These are phyloP conservation scores for Gynostemma pentaphyllum DNA, from an alignment of 306 rosid species.

Conservation along the genomic window DNA sequence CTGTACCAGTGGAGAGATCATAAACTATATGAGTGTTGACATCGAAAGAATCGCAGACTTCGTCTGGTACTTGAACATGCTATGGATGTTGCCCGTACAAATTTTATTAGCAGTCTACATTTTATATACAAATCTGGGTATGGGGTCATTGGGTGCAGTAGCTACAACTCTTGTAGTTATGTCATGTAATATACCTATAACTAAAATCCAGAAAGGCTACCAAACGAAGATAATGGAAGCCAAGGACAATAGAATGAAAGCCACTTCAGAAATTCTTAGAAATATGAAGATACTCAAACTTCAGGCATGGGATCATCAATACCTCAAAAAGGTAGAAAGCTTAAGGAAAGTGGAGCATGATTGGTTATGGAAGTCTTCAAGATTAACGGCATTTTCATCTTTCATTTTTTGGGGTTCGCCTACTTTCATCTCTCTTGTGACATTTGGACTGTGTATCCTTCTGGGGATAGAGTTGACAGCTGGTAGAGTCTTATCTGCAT, in stretches of 20 bases:
- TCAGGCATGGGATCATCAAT: slow-evolving; percentile 84
- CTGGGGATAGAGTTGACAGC: slow-evolving; percentile 88
- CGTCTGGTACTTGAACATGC: slow-evolving; percentile 57
- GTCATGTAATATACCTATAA: slow-evolving; percentile 66
- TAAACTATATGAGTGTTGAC: slow-evolving; percentile 95
- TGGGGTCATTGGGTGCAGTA: slow-evolving; percentile 64
- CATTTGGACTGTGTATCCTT: slow-evolving; percentile 60
- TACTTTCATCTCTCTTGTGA: slow-evolving; percentile 66
- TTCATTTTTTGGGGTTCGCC: slow-evolving; percentile 93
- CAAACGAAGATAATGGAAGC: slow-evolving; percentile 84
- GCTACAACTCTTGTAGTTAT: slow-evolving; percentile 60
- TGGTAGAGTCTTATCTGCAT: slow-evolving; percentile 70
- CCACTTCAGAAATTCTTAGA: slow-evolving; percentile 69
- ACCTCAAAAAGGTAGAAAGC: slow-evolving; percentile 43
- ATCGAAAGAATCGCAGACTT: slow-evolving; percentile 80
- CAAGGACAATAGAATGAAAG: slow-evolving; percentile 81
- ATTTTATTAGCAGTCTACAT: slow-evolving; percentile 63
- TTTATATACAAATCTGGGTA: slow-evolving; percentile 59
- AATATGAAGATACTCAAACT: slow-evolving; percentile 81
- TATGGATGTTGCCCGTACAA: slow-evolving; percentile 92
- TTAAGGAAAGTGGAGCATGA: slow-evolving; percentile 43
- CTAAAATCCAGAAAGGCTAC: slow-evolving; percentile 55
- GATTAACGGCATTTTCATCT: slow-evolving; percentile 34
- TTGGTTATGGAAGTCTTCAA: slow-evolving; percentile 62
- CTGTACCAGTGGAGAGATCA: slow-evolving; percentile 74